Conservation (phyloP, 345 rosid species). For the Lepidium sativum region DNA sequence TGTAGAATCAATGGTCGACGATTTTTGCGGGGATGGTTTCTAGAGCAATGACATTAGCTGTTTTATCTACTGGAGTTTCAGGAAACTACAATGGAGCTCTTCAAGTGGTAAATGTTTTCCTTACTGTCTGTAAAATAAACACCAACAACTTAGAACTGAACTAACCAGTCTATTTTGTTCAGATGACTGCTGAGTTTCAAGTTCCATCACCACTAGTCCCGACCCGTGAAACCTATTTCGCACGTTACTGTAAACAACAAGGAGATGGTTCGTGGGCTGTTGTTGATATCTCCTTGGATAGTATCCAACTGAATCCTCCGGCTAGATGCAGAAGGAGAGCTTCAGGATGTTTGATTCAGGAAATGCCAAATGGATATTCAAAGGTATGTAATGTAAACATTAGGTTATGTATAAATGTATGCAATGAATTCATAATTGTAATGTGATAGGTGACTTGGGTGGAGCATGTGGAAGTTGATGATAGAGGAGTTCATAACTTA, state of each 20-base stretch:
- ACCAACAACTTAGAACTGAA: not conserved
- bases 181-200: conserved; percentile 96
- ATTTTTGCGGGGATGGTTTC: conserved; percentile 83
- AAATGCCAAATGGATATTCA: conserved; percentile 94
- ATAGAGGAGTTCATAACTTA: conserved; percentile 73
- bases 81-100: conserved; percentile 87
- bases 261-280: conserved; percentile 87
- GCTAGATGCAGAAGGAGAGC: conserved; percentile 75
- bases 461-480: conserved; percentile 91
- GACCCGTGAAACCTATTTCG: conserved; percentile 69
- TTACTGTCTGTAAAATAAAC: not conserved
- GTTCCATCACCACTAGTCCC: conserved; percentile 85
- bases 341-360: conserved; percentile 83
- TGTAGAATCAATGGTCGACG: conserved; percentile 77
- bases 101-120: conserved; percentile 54
- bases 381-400: conserved; percentile 33
- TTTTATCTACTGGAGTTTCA: conserved; percentile 77
- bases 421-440: not conserved
- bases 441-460: conserved; percentile 75
- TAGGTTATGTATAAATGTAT: not conserved
- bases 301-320: conserved; percentile 45
- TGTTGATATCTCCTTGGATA: conserved; percentile 87
- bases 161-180: not conserved
- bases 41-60: conserved; percentile 68
- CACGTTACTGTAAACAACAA: conserved; percentile 78